Evolutionary conservation across 495 filamentous ascomycete genomes (phyloP).

Genomic region (Aspergillus egyptiacus): DNA sequence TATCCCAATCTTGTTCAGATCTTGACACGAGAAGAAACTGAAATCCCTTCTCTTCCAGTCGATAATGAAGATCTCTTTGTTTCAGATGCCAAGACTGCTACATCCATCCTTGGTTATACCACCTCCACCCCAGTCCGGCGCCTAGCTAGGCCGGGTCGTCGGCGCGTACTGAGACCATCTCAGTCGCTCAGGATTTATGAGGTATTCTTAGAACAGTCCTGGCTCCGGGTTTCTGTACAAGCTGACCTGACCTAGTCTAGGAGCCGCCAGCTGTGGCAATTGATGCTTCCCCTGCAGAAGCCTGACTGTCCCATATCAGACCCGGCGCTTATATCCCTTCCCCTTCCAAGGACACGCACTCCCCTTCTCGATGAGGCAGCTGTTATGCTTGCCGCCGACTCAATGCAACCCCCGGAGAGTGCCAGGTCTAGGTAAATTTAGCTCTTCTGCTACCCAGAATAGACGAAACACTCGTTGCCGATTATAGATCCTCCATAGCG

Average conservation of each 20-base stretch:
- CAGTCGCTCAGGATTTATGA: conserved; percentile 9
- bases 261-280: conserved; percentile 9
- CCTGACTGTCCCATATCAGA: conserved; percentile 12
- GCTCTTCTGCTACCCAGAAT: conserved; percentile 19
- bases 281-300: conserved; percentile 2
- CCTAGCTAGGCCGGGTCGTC: conserved; percentile 16
- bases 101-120: no score
- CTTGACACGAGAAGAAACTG: no score
- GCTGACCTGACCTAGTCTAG: neutral
- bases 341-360: conserved; percentile 10
- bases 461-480: conserved; percentile 35
- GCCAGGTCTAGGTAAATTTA: conserved; percentile 16
- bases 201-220: conserved; percentile 22
- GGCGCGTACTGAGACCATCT: conserved; percentile 29
- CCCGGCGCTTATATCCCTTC: conserved; percentile 16
- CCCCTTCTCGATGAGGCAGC: conserved; percentile 1
- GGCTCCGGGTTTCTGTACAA: conserved; percentile 12
- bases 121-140: conserved; percentile 21
- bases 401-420: conserved; percentile 7
- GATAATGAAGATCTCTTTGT: conserved; percentile 9
- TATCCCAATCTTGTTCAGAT: no score
- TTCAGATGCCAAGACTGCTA: conserved; percentile 14
- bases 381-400: conserved; percentile 22
- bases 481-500: conserved; percentile 31
- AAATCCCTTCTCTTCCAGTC: conserved; percentile 2